phyloP scores from a whole-genome alignment of 208 protist genomes.

The Acanthamoeba lenticulata region DNA sequence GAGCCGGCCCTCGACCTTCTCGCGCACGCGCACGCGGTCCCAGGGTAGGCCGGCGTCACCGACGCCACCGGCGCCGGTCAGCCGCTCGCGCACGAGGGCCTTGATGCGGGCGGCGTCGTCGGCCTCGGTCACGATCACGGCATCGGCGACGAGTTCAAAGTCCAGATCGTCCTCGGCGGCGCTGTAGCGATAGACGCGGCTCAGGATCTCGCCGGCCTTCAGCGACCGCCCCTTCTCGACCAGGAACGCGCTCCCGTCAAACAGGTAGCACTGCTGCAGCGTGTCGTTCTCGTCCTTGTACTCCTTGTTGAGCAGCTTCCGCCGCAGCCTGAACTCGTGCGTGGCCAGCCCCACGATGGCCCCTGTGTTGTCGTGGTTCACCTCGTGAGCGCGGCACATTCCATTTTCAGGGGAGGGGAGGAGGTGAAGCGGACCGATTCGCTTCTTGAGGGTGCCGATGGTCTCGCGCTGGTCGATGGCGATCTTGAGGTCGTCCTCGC shows the following conservation, averaged over 20 bases:
- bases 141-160: neutral
- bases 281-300: constrained; percentile 46
- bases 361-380: too few species aligned
- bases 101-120: neutral
- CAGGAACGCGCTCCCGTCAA: constrained; percentile 50
- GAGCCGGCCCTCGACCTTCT: constrained; percentile 31
- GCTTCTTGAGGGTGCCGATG: constrained; percentile 33
- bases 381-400: too few species aligned
- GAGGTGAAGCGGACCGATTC: neutral
- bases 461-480: constrained; percentile 50
- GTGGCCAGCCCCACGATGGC: neutral
- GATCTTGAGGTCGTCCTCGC: neutral
- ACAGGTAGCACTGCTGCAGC: constrained; percentile 18
- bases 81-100: neutral
- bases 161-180: neutral
- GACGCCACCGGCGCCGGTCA: too few species aligned
- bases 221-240: constrained; percentile 55
- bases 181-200: neutral
- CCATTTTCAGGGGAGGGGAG: too few species aligned
- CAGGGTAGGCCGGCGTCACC: neutral
- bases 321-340: constrained; percentile 30
- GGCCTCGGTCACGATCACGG: neutral
- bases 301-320: constrained; percentile 63
- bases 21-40: constrained; percentile 10
- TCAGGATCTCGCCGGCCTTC: constrained; percentile 48